Percentiles rank a stretch among this genome's conserved stretches.
Evolutionary conservation across 371 early-diverging fungal genomes (phyloP).

Genomic region (Phascolomyces articulosus): DNA sequence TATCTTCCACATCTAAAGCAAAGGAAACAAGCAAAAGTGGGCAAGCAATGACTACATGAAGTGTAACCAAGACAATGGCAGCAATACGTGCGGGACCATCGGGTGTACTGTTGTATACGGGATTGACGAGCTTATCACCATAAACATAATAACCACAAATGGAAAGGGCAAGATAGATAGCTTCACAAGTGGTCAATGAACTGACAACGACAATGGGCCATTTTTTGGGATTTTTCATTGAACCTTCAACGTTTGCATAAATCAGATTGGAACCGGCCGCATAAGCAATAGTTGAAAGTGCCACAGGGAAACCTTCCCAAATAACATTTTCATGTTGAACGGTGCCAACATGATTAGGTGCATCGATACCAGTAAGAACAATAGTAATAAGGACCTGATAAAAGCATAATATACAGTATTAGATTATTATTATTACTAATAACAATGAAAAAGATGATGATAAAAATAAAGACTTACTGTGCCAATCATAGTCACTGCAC

Average conservation of each 20-base stretch:
- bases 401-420: background rate
- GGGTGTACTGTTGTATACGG: slow-evolving; percentile 79
- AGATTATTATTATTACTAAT: background rate
- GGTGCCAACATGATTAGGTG: slow-evolving; percentile 9
- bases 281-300: slow-evolving; percentile 71
- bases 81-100: slow-evolving; percentile 60
- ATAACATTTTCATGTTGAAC: slow-evolving; percentile 45
- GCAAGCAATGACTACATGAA: slow-evolving; percentile 81
- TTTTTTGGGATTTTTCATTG: slow-evolving; percentile 75
- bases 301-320: slow-evolving; percentile 57
- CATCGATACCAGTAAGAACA: slow-evolving; percentile 34
- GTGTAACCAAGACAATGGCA: slow-evolving; percentile 75
- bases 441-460: too few species aligned
- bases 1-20: slow-evolving; percentile 69
- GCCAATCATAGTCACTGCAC: slow-evolving; percentile 52
- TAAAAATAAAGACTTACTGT: slow-evolving; percentile 16
- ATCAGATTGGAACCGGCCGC: slow-evolving; percentile 82
- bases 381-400: slow-evolving; percentile 38
- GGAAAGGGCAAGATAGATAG: slow-evolving; percentile 76
- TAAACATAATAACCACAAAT: slow-evolving; percentile 81
- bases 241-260: slow-evolving; percentile 83
- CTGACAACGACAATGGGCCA: slow-evolving; percentile 72
- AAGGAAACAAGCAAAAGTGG: slow-evolving; percentile 84
- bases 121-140: slow-evolving; percentile 69
- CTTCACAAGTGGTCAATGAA: slow-evolving; percentile 72